These are phyloP conservation scores for Dryas integrifolia DNA, from an alignment of 331 rosid species.

Conservation along the genomic window DNA sequence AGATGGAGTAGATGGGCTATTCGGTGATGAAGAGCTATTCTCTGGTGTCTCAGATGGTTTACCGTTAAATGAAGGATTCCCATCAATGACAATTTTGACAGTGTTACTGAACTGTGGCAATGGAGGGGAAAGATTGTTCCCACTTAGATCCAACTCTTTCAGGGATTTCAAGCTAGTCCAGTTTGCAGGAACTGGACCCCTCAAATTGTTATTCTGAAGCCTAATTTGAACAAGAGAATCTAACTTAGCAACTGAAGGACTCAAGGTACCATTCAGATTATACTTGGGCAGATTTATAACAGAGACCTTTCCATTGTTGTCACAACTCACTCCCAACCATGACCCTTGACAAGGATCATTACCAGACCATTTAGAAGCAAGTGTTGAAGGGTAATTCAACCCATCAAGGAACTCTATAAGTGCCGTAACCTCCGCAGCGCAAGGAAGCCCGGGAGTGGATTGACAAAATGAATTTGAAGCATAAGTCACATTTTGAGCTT, in stretches of 20 bases:
- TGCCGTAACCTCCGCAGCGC: slow-evolving; percentile 68
- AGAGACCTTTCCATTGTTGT: slow-evolving; percentile 43
- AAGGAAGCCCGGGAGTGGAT: slow-evolving; percentile 40
- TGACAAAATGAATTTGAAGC: slow-evolving; percentile 52
- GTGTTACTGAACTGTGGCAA: slow-evolving; percentile 53
- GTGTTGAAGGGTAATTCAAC: slow-evolving; percentile 57
- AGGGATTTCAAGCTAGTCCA: slow-evolving; percentile 65
- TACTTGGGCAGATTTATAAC: slow-evolving; percentile 58
- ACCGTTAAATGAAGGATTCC: slow-evolving; percentile 51
- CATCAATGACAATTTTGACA: slow-evolving; percentile 44
- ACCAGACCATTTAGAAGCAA: slow-evolving; percentile 64
- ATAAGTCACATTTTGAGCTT: slow-evolving; percentile 34
- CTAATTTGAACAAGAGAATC: slow-evolving; percentile 54
- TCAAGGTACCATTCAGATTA: slow-evolving; percentile 63
- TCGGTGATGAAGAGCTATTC: slow-evolving; percentile 23
- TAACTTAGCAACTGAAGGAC: slow-evolving; percentile 76
- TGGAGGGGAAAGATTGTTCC: slow-evolving; percentile 73
- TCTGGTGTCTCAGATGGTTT: slow-evolving; percentile 23
- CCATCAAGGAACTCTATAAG: slow-evolving; percentile 62
- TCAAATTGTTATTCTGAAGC: slow-evolving; percentile 53
- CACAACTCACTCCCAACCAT: slow-evolving; percentile 81
- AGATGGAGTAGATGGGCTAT: slow-evolving; percentile 15
- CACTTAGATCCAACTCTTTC: slow-evolving; percentile 67
- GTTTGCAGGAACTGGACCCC: slow-evolving; percentile 60
- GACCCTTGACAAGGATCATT: slow-evolving; percentile 58